Conservation (phyloP, 805 yeast genomes). For the Lipomyces japonicus region DNA sequence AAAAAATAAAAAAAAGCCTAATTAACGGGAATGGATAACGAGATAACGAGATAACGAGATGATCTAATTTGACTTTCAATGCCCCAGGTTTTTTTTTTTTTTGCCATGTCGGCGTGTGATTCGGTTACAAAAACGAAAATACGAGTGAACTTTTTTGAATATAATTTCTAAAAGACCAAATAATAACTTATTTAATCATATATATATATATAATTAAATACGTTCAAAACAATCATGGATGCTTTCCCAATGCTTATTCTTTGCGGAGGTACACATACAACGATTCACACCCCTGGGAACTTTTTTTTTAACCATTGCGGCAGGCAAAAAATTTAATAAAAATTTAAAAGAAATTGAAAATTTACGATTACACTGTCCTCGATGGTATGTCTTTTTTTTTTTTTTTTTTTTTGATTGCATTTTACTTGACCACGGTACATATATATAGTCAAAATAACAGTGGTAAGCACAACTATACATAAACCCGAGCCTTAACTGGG, state of each 20-base stretch:
- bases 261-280: slow-evolving; percentile 29
- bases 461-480: background rate
- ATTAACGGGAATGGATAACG: too few species aligned
- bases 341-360: slow-evolving; percentile 30
- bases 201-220: background rate
- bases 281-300: background rate
- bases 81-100: too few species aligned
- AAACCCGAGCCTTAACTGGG: background rate
- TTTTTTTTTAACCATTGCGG: too few species aligned
- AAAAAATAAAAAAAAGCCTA: too few species aligned
- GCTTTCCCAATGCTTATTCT: slow-evolving; percentile 17
- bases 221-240: background rate
- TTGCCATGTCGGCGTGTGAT: too few species aligned
- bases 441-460: slow-evolving; percentile 9
- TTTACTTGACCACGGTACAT: background rate
- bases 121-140: too few species aligned
- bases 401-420: background rate
- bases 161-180: too few species aligned
- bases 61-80: too few species aligned
- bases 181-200: too few species aligned
- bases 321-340: slow-evolving; percentile 28
- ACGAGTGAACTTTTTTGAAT: too few species aligned
- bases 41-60: too few species aligned
- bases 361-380: slow-evolving; percentile 33
- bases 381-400: slow-evolving; percentile 25